A percentile compares a stretch with the other conserved stretches of the same genome.
These are phyloP conservation scores for Lolium perenne DNA, from an alignment of 176 grass and related monocot genomes.

Conservation along the genomic window DNA sequence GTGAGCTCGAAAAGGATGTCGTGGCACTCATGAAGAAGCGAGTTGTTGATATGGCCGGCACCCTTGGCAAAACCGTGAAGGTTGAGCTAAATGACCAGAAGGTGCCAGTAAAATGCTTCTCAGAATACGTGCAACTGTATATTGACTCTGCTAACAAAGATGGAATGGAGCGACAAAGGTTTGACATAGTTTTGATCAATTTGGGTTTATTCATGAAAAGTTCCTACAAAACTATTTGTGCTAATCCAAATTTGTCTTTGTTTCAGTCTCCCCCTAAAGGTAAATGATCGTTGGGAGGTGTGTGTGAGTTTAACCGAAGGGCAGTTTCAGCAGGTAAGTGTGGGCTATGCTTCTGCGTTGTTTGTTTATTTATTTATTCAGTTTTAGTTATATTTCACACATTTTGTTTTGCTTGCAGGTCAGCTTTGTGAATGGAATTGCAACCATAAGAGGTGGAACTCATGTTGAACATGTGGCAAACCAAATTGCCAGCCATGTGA, in stretches of 20 bases:
- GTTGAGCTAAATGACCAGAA: constrained; percentile 76
- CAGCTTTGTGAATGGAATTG: constrained; percentile 44
- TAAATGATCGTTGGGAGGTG: too few species aligned
- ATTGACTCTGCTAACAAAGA: constrained; percentile 46
- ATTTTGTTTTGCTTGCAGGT: constrained; percentile 19
- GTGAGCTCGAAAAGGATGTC: constrained; percentile 68
- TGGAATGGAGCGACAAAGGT: too few species aligned
- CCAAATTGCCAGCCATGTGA: constrained; percentile 74
- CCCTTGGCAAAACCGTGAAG: constrained; percentile 74
- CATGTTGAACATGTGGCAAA: constrained; percentile 87
- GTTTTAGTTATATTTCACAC: neutral
- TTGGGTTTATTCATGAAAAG: too few species aligned
- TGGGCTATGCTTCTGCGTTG: neutral
- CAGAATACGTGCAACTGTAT: constrained; percentile 72
- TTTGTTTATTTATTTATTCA: too few species aligned
- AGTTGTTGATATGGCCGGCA: constrained; percentile 88
- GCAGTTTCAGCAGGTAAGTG: too few species aligned
- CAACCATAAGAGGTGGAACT: constrained; percentile 77
- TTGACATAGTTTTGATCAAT: too few species aligned
- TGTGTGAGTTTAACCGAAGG: too few species aligned
- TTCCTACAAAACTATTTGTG: too few species aligned
- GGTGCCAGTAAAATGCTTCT: constrained; percentile 55
- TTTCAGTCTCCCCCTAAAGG: too few species aligned
- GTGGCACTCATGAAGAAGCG: constrained; percentile 91
- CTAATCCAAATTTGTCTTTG: too few species aligned